Conservation (phyloP, 202 grass and related monocot species). For the Schoenoplectus tabernaemontani region DNA sequence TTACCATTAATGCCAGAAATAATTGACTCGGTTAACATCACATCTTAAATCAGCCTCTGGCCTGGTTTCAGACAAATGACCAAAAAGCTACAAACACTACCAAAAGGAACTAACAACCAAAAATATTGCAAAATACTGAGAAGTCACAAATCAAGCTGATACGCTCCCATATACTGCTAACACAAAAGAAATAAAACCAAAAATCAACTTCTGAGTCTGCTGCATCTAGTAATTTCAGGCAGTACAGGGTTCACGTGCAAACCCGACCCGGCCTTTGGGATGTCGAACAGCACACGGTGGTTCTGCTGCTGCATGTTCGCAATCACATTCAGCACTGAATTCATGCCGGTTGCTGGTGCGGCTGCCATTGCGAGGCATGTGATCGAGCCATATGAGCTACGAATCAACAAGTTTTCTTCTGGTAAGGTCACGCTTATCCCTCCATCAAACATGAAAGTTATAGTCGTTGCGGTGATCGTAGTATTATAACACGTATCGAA, state of each 20-base stretch:
- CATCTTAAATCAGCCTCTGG: not conserved
- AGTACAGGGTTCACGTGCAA: slow-evolving; percentile 60
- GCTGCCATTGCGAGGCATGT: slow-evolving; percentile 68
- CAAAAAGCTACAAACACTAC: not conserved
- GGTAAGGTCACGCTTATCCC: slow-evolving; percentile 41
- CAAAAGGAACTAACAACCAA: too few species aligned
- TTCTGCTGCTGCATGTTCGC: slow-evolving; percentile 90
- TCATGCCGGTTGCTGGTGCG: slow-evolving; percentile 31
- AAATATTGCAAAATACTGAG: not conserved
- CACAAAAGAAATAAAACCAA: not conserved
- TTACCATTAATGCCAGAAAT: not conserved
- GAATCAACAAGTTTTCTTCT: slow-evolving; percentile 59
- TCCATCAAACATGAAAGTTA: slow-evolving; percentile 43
- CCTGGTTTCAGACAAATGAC: not conserved
- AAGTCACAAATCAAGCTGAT: not conserved
- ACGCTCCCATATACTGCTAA: not conserved
- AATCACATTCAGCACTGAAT: slow-evolving; percentile 59
- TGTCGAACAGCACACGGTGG: slow-evolving; percentile 66
- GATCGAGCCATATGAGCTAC: slow-evolving; percentile 33
- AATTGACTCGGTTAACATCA: not conserved
- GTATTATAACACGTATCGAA: slow-evolving; percentile 88
- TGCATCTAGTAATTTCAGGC: not conserved
- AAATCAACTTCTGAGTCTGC: not conserved
- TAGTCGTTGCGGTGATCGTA: slow-evolving; percentile 17
- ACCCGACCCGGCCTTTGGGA: slow-evolving; percentile 47